phyloP scores from a whole-genome alignment of 495 filamentous ascomycete genomes.

The Parachaetomium inaequale region DNA sequence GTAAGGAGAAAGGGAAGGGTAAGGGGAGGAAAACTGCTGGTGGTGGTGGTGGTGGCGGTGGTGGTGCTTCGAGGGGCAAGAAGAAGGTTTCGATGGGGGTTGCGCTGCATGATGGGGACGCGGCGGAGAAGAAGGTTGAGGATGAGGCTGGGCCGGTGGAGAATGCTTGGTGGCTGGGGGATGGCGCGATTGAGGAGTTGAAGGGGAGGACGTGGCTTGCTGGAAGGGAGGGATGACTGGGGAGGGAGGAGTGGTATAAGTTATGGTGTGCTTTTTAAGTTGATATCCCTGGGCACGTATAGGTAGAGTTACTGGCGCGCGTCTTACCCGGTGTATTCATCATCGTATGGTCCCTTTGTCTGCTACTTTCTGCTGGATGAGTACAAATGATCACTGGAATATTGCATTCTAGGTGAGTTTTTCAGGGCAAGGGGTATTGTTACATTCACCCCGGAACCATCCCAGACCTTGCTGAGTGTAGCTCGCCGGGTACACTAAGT shows the following conservation, averaged over 20 bases:
- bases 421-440: too few species aligned
- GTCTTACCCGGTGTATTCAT: not conserved
- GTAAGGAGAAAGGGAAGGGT: not conserved
- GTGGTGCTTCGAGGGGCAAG: constrained; percentile 32
- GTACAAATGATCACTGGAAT: too few species aligned
- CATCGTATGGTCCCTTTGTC: not conserved
- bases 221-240: constrained; percentile 21
- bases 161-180: constrained; percentile 46
- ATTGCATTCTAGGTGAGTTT: too few species aligned
- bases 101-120: constrained; percentile 7
- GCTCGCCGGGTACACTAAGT: too few species aligned
- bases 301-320: not conserved
- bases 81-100: constrained; percentile 30
- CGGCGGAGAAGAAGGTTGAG: constrained; percentile 12
- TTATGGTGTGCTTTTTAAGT: not conserved
- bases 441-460: too few species aligned
- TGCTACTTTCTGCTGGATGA: not conserved
- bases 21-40: constrained; percentile 9
- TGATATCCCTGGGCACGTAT: not conserved
- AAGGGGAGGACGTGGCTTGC: constrained; percentile 56
- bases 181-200: constrained; percentile 52
- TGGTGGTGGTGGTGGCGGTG: too few species aligned
- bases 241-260: not conserved
- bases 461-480: too few species aligned
- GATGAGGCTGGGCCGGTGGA: constrained; percentile 23